These are phyloP conservation scores for Lactarius sanguifluus DNA, from an alignment of 768 basidiomycete species.

Conservation along the genomic window DNA sequence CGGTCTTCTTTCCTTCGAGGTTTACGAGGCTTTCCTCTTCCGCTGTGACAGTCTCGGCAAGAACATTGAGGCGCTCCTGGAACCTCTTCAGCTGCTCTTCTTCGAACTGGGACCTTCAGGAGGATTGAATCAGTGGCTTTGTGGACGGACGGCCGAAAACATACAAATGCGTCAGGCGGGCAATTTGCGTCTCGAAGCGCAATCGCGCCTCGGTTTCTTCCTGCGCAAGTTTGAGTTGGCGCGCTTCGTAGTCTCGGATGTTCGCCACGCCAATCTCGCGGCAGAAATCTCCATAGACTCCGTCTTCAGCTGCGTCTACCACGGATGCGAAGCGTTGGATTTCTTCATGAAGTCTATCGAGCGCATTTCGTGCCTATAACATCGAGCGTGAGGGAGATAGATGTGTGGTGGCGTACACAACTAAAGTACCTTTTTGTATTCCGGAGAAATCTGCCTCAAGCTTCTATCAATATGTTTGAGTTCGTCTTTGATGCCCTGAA, in stretches of 20 bases:
- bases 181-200: slow-evolving; percentile 83
- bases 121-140: slow-evolving; percentile 4
- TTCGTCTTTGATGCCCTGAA: slow-evolving; percentile 81
- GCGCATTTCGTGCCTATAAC: slow-evolving; percentile 52
- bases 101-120: slow-evolving; percentile 73
- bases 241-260: slow-evolving; percentile 93
- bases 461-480: slow-evolving; percentile 77
- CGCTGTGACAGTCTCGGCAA: slow-evolving; percentile 50
- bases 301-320: slow-evolving; percentile 79
- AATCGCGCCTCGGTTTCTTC: slow-evolving; percentile 84
- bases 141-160: slow-evolving; percentile 32
- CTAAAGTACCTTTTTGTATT: slow-evolving; percentile 63
- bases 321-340: slow-evolving; percentile 54
- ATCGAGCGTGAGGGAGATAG: neutral
- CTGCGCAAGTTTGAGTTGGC: slow-evolving; percentile 83
- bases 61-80: slow-evolving; percentile 58
- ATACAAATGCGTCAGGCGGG: slow-evolving; percentile 82
- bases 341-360: slow-evolving; percentile 51
- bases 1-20: slow-evolving; percentile 53
- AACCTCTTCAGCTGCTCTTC: slow-evolving; percentile 66
- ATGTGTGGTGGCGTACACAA: neutral
- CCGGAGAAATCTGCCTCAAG: slow-evolving; percentile 62
- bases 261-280: slow-evolving; percentile 69
- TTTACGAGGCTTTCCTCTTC: slow-evolving; percentile 56
- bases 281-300: slow-evolving; percentile 78